Percentiles rank a stretch among this genome's conserved stretches.
Conservation (phyloP, 1,139 yeast species). For the Debaryomycetaceae sp. region DNA sequence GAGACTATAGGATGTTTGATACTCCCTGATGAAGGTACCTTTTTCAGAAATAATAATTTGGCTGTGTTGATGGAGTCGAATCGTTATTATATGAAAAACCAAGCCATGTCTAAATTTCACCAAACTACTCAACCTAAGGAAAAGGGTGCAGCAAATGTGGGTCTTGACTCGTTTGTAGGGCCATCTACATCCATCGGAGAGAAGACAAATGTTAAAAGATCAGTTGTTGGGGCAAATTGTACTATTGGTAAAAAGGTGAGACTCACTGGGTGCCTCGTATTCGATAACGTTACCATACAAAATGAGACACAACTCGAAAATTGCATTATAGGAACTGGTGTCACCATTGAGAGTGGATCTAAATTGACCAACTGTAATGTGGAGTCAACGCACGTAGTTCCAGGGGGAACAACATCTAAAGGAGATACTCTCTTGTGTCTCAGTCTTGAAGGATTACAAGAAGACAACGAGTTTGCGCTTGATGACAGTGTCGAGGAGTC, state of each 20-base stretch:
- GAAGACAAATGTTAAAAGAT: slow-evolving; percentile 75
- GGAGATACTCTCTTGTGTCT: slow-evolving; percentile 79
- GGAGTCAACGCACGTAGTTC: slow-evolving; percentile 73
- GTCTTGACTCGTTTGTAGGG: slow-evolving; percentile 82
- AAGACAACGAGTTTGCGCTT: slow-evolving; percentile 15
- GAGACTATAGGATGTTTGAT: slow-evolving; percentile 65
- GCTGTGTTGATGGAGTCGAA: slow-evolving; percentile 91
- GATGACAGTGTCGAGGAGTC: slow-evolving; percentile 22
- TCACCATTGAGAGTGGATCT: slow-evolving; percentile 55
- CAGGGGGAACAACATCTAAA: slow-evolving; percentile 61
- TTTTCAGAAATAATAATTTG: slow-evolving; percentile 73
- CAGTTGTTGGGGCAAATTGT: slow-evolving; percentile 78
- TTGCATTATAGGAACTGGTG: slow-evolving; percentile 77
- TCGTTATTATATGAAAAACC: slow-evolving; percentile 63
- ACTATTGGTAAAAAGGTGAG: slow-evolving; percentile 81
- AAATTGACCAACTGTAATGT: slow-evolving; percentile 76
- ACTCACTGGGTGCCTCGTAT: slow-evolving; percentile 78
- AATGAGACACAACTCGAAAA: slow-evolving; percentile 89
- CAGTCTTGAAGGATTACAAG: slow-evolving; percentile 52
- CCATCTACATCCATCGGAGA: slow-evolving; percentile 60
- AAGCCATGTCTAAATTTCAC: slow-evolving; percentile 39
- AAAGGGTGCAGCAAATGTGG: slow-evolving; percentile 73
- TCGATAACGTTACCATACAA: slow-evolving; percentile 68
- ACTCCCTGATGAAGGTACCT: slow-evolving; percentile 62
- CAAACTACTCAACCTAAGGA: slow-evolving; percentile 39